These are phyloP conservation scores for Coccomyxa sp. DNA, from an alignment of 139 green algal genomes.

Conservation along the genomic window DNA sequence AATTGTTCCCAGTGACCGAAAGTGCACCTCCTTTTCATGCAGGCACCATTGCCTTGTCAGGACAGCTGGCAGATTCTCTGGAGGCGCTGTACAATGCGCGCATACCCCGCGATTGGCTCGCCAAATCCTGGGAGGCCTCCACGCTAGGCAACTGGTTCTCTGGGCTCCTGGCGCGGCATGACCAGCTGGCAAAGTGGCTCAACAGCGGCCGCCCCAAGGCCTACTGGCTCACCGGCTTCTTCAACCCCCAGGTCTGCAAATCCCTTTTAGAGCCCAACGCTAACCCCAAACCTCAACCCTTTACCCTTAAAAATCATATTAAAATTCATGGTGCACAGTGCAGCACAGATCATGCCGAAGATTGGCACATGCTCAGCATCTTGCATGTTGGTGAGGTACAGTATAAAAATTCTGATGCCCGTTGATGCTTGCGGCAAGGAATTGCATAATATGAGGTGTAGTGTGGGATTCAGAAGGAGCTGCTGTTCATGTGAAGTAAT, in stretches of 20 bases:
- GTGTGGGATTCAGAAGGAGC: too few species aligned
- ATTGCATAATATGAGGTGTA: too few species aligned
- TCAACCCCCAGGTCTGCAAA: conserved; percentile 78
- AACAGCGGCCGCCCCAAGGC: conserved; percentile 77
- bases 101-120: conserved; percentile 77
- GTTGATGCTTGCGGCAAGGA: too few species aligned
- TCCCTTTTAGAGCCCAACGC: neutral
- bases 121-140: conserved; percentile 63
- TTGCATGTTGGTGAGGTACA: too few species aligned
- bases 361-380: too few species aligned
- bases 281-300: conserved; percentile 5
- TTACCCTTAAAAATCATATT: too few species aligned
- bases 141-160: conserved; percentile 86
- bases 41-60: conserved; percentile 82
- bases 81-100: conserved; percentile 83
- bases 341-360: too few species aligned
- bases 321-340: too few species aligned
- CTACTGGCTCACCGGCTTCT: conserved; percentile 94
- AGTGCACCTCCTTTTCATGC: neutral
- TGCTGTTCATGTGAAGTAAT: too few species aligned
- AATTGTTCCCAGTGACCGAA: too few species aligned
- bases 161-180: conserved; percentile 79
- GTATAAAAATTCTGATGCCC: too few species aligned
- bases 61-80: conserved; percentile 71
- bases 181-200: conserved; percentile 92